These are phyloP conservation scores for Hysterium pulicare DNA, from an alignment of 2,329 filamentous ascomycete species.

Conservation along the genomic window DNA sequence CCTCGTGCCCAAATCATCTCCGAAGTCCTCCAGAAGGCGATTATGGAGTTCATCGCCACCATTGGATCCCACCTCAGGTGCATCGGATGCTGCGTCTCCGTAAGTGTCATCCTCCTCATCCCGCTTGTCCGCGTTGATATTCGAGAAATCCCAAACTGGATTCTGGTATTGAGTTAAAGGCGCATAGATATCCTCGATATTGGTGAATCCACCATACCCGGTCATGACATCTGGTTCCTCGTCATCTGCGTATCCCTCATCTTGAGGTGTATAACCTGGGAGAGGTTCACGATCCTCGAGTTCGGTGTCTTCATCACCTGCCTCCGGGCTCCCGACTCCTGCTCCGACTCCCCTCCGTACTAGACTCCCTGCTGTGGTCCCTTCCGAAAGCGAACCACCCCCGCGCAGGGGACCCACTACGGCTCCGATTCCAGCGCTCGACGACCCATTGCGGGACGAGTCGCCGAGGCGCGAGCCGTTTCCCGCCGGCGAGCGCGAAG, in stretches of 20 bases:
- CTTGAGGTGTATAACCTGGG: constrained; percentile 10
- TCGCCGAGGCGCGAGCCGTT: constrained; percentile 84
- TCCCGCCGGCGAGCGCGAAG: constrained; percentile 59
- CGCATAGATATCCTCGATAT: constrained; percentile 16
- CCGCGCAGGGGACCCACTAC: constrained; percentile 42
- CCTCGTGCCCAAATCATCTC: constrained; percentile 14
- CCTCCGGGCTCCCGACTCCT: constrained; percentile 27
- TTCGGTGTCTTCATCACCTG: constrained; percentile 13
- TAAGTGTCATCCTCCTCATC: constrained; percentile 1
- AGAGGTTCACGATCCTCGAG: constrained; percentile 7
- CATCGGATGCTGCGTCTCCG: constrained; percentile 22
- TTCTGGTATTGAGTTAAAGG: constrained; percentile 5
- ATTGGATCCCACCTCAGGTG: constrained; percentile 17
- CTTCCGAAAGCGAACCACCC: constrained; percentile 28
- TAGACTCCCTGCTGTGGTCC: constrained; percentile 24
- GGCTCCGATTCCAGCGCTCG: constrained; percentile 81
- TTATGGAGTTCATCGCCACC: constrained; percentile 15
- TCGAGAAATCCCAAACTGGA: constrained; percentile 9
- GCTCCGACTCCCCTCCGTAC: constrained; percentile 32
- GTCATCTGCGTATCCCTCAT: constrained; percentile 21
- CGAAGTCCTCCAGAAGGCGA: constrained; percentile 30
- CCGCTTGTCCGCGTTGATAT: constrained; percentile 12
- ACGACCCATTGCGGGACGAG: constrained; percentile 86
- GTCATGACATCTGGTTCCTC: not conserved
- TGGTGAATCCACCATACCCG: not conserved